Evolutionary conservation across 148 eudicot genomes (phyloP).

Genomic region (Dysphania ambrosioides): DNA sequence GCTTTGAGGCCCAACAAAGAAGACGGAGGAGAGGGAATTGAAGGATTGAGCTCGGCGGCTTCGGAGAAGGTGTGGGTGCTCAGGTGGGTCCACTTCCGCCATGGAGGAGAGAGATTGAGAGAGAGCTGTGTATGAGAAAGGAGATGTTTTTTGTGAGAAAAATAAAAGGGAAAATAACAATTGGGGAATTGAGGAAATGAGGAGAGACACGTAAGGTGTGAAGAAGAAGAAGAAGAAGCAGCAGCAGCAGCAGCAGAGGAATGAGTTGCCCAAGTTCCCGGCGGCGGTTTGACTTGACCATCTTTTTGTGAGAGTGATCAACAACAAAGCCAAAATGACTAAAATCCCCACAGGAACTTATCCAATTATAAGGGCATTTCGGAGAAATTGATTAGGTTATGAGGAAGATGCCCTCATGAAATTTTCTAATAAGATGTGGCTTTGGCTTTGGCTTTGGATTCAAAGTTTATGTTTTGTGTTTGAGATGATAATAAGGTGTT

Average conservation of each 20-base stretch:
- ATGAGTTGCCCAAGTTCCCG: not conserved
- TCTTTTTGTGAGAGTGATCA: too few relatives aligned
- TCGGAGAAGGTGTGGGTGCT: not conserved
- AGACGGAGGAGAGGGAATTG: not conserved
- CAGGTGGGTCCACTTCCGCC: slow-evolving; percentile 16
- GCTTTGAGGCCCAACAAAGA: slow-evolving; percentile 12
- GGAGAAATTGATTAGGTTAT: too few relatives aligned
- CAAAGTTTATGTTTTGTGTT: too few relatives aligned
- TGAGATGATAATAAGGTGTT: too few relatives aligned
- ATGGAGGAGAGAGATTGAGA: not conserved
- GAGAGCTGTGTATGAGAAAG: not conserved
- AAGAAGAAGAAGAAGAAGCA: not conserved
- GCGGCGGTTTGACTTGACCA: too few relatives aligned
- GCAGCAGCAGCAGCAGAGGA: not conserved
- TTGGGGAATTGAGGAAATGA: not conserved
- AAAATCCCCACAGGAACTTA: not conserved
- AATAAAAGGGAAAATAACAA: too few relatives aligned
- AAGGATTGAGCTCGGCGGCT: not conserved
- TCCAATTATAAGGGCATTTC: not conserved
- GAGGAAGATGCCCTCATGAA: not conserved
- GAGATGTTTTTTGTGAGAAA: not conserved
- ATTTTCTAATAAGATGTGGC: too few relatives aligned
- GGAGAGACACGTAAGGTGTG: not conserved
- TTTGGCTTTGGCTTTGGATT: too few relatives aligned
- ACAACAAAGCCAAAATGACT: not conserved